Conservation (phyloP, 23 red algal species). For the Cyanidioschyzon merolae region DNA sequence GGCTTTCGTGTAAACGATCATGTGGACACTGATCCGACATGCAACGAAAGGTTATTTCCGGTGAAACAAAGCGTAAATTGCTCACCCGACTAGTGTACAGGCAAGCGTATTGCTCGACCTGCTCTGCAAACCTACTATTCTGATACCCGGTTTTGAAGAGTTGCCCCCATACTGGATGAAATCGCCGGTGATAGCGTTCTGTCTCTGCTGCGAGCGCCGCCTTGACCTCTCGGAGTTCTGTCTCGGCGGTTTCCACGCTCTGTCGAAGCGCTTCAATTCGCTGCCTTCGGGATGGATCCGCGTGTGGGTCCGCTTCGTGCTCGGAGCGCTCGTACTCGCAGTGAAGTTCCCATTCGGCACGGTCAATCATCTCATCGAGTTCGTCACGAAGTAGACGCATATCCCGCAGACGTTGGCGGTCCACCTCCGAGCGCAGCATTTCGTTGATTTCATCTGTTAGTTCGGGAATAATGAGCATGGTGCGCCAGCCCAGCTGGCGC, state of each 20-base stretch:
- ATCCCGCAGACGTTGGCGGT: constrained; percentile 34
- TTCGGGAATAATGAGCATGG: constrained; percentile 95
- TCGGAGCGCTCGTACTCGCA: neutral
- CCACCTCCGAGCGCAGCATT: constrained; percentile 34
- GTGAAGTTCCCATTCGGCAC: constrained; percentile 27
- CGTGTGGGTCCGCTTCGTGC: neutral
- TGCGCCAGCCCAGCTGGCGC: constrained; percentile 91
- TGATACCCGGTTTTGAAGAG: constrained; percentile 96
- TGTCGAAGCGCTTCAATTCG: constrained; percentile 19
- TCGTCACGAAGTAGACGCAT: constrained; percentile 56
- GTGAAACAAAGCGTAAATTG: constrained; percentile 64
- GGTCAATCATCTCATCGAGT: constrained; percentile 85
- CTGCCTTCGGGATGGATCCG: neutral
- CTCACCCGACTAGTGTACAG: constrained; percentile 82
- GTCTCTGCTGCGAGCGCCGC: constrained; percentile 38
- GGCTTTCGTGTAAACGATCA: constrained; percentile 61
- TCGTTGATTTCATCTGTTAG: constrained; percentile 81
- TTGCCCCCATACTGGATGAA: constrained; percentile 94
- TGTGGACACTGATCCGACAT: constrained; percentile 93
- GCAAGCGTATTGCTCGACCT: constrained; percentile 98
- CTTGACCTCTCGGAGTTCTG: constrained; percentile 30
- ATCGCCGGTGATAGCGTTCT: constrained; percentile 55
- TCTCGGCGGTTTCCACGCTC: constrained; percentile 18
- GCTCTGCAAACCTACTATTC: constrained; percentile 91
- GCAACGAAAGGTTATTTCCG: constrained; percentile 68